A percentile compares a stretch with the other conserved stretches of the same genome.
Evolutionary conservation across 176 grass and related monocot species (phyloP).

Genomic region (Leersia perrieri): DNA sequence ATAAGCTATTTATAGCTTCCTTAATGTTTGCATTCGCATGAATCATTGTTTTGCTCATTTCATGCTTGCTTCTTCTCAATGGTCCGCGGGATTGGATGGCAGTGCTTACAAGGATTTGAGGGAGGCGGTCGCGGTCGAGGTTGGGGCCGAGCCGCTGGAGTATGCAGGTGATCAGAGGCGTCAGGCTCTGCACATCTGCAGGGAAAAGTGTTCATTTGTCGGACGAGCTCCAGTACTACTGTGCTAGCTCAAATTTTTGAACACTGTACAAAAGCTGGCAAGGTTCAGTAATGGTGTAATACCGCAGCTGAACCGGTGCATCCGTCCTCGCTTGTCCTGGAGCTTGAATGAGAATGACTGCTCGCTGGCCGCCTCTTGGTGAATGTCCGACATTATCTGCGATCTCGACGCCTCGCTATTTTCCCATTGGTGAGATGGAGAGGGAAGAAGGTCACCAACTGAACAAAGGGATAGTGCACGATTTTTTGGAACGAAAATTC

Average conservation of each 20-base stretch:
- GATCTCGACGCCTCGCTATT: slow-evolving; percentile 52
- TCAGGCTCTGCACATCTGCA: slow-evolving; percentile 71
- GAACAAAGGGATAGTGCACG: background rate
- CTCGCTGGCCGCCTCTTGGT: background rate
- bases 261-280: background rate
- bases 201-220: background rate
- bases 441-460: background rate
- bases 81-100: no score
- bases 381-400: slow-evolving; percentile 50
- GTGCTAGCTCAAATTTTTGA: no score
- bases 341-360: slow-evolving; percentile 71
- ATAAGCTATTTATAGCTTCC: no score
- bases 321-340: slow-evolving; percentile 54
- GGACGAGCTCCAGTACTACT: background rate
- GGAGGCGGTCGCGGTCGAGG: slow-evolving; percentile 41
- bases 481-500: background rate
- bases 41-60: no score
- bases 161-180: slow-evolving; percentile 64
- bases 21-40: no score
- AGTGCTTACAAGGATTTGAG: slow-evolving; percentile 53
- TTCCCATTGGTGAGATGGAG: background rate
- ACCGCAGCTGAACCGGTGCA: slow-evolving; percentile 80
- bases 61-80: no score
- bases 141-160: slow-evolving; percentile 58
- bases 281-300: background rate